Percentiles rank a stretch among this genome's conserved stretches.
Evolutionary conservation across 2,329 filamentous ascomycete species (phyloP).

Genomic region (Rhytidhysteron rufulum): DNA sequence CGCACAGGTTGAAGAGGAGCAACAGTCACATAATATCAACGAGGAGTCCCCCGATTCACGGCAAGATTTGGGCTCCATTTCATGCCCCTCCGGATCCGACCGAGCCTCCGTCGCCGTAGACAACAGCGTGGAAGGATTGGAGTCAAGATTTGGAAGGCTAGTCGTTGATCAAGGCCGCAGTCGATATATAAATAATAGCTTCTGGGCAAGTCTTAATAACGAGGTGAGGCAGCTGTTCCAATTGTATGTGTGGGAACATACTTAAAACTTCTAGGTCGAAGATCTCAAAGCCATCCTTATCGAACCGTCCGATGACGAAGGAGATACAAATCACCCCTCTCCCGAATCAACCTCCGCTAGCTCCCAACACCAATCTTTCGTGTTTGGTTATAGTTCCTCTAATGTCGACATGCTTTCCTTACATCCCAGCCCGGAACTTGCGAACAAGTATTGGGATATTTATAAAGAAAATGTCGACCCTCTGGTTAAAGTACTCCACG

Average conservation of each 20-base stretch:
- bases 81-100: conserved; percentile 1
- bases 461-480: conserved; percentile 73
- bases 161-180: conserved; percentile 68
- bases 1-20: conserved; percentile 31
- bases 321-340: conserved; percentile 45
- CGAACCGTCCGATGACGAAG: conserved; percentile 60
- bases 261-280: conserved; percentile 45
- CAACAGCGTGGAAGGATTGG: conserved; percentile 33
- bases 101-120: conserved; percentile 23
- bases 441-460: conserved; percentile 64
- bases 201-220: conserved; percentile 73
- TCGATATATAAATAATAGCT: conserved; percentile 71
- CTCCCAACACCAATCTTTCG: conserved; percentile 65
- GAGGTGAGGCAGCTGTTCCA: conserved; percentile 49
- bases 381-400: conserved; percentile 70
- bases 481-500: conserved; percentile 66
- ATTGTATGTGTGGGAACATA: neutral
- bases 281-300: conserved; percentile 61
- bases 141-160: conserved; percentile 62
- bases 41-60: neutral
- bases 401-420: conserved; percentile 62
- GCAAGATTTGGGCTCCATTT: conserved; percentile 9
- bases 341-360: conserved; percentile 30
- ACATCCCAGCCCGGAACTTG: conserved; percentile 64
- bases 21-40: neutral